Percentiles rank a stretch among this genome's conserved stretches.
Evolutionary conservation across 768 basidiomycete species (phyloP).

Genomic region (Russula foetens): DNA sequence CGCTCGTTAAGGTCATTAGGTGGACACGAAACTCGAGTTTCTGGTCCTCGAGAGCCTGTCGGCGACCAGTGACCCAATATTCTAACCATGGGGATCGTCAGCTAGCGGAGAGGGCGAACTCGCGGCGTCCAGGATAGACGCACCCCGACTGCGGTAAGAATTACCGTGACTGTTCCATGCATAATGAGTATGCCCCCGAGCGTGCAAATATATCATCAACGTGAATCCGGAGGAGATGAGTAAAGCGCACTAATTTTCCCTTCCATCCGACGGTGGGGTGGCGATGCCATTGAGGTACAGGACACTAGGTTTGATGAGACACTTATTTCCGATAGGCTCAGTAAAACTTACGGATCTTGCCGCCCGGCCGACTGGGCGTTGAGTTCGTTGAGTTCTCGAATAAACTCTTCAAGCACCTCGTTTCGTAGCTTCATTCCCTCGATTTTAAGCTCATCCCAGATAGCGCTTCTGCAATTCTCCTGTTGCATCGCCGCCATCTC

Average conservation of each 20-base stretch:
- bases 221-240: background rate
- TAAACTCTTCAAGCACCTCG: background rate
- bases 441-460: background rate
- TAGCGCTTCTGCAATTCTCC: background rate
- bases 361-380: background rate
- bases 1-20: constrained; percentile 3
- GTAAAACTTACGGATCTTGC: constrained; percentile 1
- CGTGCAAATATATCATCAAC: background rate
- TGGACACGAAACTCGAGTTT: background rate
- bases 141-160: background rate
- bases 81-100: background rate
- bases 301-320: background rate
- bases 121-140: background rate
- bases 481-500: constrained; percentile 8
- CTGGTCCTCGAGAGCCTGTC: background rate
- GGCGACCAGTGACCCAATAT: constrained; percentile 7
- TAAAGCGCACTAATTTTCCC: background rate
- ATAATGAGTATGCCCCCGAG: background rate
- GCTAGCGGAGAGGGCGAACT: background rate
- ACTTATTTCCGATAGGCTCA: background rate
- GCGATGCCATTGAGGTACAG: background rate
- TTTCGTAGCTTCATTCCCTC: background rate
- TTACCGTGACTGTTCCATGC: background rate
- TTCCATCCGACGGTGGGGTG: background rate
- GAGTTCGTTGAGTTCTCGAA: constrained; percentile 5